Evolutionary conservation across 2,329 filamentous ascomycete species (phyloP).

Genomic region (Ophiostoma tasmaniense): DNA sequence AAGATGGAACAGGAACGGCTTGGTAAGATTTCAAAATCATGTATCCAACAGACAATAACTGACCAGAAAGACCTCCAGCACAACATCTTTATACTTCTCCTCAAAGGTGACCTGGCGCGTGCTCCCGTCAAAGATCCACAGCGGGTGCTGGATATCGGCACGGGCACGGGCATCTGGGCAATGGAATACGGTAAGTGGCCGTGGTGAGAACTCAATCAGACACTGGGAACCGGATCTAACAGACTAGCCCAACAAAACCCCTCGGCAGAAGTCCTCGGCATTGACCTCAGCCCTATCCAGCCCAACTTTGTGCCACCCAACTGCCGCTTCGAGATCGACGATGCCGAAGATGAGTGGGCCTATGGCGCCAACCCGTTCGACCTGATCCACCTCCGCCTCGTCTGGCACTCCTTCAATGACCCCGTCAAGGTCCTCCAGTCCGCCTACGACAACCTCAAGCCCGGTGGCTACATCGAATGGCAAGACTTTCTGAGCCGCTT

Average conservation of each 20-base stretch:
- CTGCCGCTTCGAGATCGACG: constrained; percentile 56
- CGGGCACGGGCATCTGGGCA: constrained; percentile 17
- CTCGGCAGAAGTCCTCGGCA: constrained; percentile 35
- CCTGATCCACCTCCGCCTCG: constrained; percentile 46
- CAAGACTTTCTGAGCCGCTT: constrained; percentile 29
- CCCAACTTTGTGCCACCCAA: constrained; percentile 49
- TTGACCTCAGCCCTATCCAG: constrained; percentile 45
- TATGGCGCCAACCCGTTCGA: constrained; percentile 43
- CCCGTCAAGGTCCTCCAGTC: constrained; percentile 21
- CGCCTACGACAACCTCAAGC: constrained; percentile 28
- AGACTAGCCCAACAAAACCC: constrained; percentile 33
- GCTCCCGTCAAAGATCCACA: constrained; percentile 21
- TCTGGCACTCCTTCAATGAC: constrained; percentile 21
- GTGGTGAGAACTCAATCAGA: no score
- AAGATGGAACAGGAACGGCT: constrained; percentile 21
- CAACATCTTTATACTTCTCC: constrained; percentile 19
- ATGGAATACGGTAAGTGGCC: constrained; percentile 18
- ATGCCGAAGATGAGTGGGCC: constrained; percentile 45
- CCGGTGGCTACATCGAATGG: constrained; percentile 31
- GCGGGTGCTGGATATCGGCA: constrained; percentile 21
- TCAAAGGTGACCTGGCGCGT: constrained; percentile 20
- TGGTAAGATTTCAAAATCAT: constrained; percentile 9
- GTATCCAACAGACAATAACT: constrained; percentile 14
- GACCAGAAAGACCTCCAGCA: constrained; percentile 20
- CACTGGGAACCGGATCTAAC: background rate